phyloP scores from a whole-genome alignment of 352 stramenopile genomes.

The Ophiocytium majus region DNA sequence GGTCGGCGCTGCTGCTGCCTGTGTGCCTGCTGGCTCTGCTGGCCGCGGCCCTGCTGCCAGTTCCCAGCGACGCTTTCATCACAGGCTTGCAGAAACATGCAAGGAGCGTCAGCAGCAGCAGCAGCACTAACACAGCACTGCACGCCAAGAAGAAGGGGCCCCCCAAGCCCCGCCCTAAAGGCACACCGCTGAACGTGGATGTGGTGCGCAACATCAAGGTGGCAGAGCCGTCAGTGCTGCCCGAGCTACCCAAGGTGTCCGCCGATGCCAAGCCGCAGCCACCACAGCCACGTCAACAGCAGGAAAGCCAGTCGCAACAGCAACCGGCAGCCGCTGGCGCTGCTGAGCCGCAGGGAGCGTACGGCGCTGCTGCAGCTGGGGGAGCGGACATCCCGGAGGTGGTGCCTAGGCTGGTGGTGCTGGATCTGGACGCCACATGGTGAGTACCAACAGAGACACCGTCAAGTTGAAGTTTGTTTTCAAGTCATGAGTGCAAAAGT shows the following conservation, averaged over 20 bases:
- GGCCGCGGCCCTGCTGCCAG: neutral
- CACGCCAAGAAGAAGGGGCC: neutral
- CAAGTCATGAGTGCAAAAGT: neutral
- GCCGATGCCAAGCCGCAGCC: neutral
- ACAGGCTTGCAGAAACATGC: neutral
- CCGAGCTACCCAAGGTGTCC: neutral
- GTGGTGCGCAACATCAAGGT: neutral
- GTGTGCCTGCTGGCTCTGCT: neutral
- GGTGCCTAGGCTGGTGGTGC: slow-evolving; percentile 7
- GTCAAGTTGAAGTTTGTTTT: neutral
- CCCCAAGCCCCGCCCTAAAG: neutral
- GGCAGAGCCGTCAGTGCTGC: neutral
- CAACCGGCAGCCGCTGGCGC: neutral
- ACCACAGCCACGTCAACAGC: neutral
- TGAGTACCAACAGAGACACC: neutral
- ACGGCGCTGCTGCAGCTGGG: neutral
- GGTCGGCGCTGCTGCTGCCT: no score
- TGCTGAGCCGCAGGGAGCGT: neutral
- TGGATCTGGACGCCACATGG: slow-evolving; percentile 2
- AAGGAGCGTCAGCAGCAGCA: neutral
- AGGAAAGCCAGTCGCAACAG: neutral
- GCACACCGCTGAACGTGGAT: neutral
- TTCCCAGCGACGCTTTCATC: neutral
- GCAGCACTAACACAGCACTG: neutral
- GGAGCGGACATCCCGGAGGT: neutral